phyloP scores from a whole-genome alignment of 1,284 basidiomycete genomes.

The Sanghuangporus weigelae region DNA sequence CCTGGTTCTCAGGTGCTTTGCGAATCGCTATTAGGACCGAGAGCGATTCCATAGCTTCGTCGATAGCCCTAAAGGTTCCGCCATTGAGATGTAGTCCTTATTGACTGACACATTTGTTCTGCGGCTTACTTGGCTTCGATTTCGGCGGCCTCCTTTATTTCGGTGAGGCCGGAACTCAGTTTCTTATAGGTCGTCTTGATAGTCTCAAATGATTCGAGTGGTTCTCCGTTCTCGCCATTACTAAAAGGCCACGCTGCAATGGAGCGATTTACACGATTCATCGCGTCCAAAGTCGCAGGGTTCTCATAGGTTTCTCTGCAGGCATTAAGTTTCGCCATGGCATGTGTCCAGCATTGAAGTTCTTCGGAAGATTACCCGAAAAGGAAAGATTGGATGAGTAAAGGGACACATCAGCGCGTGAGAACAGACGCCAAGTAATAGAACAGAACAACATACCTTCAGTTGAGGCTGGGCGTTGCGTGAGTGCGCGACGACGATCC shows the following conservation, averaged over 20 bases:
- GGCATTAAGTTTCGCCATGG: constrained; percentile 47
- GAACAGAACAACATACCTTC: constrained; percentile 40
- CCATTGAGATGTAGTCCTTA: constrained; percentile 6
- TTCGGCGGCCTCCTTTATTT: constrained; percentile 54
- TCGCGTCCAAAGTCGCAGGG: constrained; percentile 47
- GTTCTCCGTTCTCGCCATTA: constrained; percentile 50
- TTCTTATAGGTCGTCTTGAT: constrained; percentile 61
- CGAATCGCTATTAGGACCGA: constrained; percentile 64
- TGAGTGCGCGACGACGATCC: constrained; percentile 48
- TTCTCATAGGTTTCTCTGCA: constrained; percentile 51
- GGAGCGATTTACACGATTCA: constrained; percentile 65
- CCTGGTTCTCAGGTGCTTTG: constrained; percentile 53
- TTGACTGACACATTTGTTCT: background rate
- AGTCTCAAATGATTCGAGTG: constrained; percentile 58
- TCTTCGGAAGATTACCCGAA: constrained; percentile 16
- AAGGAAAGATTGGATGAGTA: background rate
- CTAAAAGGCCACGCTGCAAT: constrained; percentile 59
- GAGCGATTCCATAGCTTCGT: constrained; percentile 64
- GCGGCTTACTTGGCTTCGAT: constrained; percentile 55
- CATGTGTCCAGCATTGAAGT: constrained; percentile 58
- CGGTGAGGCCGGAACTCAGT: constrained; percentile 51
- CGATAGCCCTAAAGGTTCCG: constrained; percentile 47
- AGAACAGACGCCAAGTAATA: background rate
- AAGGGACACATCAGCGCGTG: constrained; percentile 4
- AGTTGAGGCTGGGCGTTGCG: constrained; percentile 49